Evolutionary conservation across 805 yeast species (phyloP).

Genomic region (Hanseniaspora pseudoguilliermondii): DNA sequence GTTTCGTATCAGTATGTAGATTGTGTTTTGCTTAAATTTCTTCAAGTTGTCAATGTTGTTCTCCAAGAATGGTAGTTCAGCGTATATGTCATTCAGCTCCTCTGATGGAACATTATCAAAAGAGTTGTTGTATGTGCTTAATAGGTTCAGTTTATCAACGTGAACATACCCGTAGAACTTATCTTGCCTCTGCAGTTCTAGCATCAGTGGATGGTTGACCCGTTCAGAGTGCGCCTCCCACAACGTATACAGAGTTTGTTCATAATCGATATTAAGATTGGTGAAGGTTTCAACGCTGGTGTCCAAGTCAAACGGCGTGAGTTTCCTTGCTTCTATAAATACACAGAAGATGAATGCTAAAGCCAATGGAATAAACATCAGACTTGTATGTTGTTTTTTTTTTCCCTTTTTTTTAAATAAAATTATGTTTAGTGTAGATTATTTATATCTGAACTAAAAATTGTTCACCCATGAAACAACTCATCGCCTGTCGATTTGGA

Average conservation of each 20-base stretch:
- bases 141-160: background rate
- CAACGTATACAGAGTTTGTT: background rate
- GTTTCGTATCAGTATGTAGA: conserved; percentile 1
- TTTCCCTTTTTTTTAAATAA: too few species aligned
- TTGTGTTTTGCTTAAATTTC: background rate
- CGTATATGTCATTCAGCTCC: background rate
- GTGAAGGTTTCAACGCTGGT: background rate
- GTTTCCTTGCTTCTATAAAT: background rate
- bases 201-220: background rate
- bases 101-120: background rate
- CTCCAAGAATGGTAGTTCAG: background rate
- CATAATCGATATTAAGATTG: background rate
- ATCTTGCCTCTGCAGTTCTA: background rate
- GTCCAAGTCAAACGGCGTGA: conserved; percentile 5
- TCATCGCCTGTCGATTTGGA: too few species aligned
- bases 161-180: conserved; percentile 3
- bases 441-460: too few species aligned
- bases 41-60: background rate
- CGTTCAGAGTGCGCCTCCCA: conserved; percentile 3
- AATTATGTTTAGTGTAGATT: too few species aligned
- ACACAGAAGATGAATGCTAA: background rate
- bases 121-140: background rate
- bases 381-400: too few species aligned
- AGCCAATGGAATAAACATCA: too few species aligned
- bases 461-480: too few species aligned